These are phyloP conservation scores for Wickerhamiella infanticola DNA, from an alignment of 1,139 yeast genomes.

Conservation along the genomic window DNA sequence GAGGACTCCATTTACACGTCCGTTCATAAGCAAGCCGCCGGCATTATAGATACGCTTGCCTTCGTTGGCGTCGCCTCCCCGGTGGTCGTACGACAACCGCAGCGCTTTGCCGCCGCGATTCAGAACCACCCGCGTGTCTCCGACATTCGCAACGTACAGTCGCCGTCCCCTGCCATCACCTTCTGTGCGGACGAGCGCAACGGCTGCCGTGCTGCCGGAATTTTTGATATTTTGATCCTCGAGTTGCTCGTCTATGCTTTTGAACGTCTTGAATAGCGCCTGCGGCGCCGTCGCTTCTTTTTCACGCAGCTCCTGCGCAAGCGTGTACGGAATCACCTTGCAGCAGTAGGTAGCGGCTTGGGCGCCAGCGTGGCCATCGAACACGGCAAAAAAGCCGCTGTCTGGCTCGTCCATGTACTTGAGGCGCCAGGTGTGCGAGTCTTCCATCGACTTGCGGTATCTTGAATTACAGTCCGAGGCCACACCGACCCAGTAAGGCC, in stretches of 20 bases:
- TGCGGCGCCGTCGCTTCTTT: conserved; percentile 11
- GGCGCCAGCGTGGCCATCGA: conserved; percentile 96
- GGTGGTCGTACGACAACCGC: conserved; percentile 83
- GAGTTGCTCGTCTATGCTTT: conserved; percentile 58
- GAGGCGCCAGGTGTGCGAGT: conserved; percentile 85
- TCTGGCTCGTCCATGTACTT: conserved; percentile 80
- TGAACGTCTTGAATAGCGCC: conserved; percentile 33
- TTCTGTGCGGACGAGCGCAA: conserved; percentile 49
- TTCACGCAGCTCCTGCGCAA: conserved; percentile 35
- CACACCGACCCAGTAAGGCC: conserved; percentile 47
- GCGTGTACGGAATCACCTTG: conserved; percentile 55
- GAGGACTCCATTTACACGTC: conserved; percentile 87
- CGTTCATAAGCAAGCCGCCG: conserved; percentile 82
- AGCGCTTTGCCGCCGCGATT: conserved; percentile 57
- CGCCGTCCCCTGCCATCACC: conserved; percentile 29
- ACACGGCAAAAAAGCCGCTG: conserved; percentile 91
- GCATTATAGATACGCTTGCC: conserved; percentile 54
- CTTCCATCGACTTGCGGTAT: conserved; percentile 88
- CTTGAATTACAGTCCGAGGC: conserved; percentile 74
- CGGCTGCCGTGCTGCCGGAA: conserved; percentile 93
- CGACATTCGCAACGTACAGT: conserved; percentile 89
- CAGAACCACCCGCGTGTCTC: conserved; percentile 77
- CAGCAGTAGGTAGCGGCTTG: conserved; percentile 96
- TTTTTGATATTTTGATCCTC: conserved; percentile 40
- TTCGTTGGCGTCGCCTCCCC: conserved; percentile 73